These are phyloP conservation scores for Casuarina equisetifolia DNA, from an alignment of 306 rosid species.

Conservation along the genomic window DNA sequence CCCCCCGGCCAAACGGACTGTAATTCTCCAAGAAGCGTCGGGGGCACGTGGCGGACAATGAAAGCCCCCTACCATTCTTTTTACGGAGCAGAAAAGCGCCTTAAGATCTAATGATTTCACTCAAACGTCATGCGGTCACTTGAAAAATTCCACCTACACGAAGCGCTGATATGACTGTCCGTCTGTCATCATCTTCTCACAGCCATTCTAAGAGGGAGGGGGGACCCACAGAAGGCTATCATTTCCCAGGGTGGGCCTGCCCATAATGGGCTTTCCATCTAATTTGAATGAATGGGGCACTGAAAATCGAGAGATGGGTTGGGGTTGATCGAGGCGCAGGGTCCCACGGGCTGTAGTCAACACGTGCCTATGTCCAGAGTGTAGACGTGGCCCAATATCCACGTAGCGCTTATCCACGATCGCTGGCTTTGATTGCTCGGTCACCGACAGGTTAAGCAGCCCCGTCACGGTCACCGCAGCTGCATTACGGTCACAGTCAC, in stretches of 20 bases:
- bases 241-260: conserved; percentile 36
- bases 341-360: conserved; percentile 62
- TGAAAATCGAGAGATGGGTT: conserved; percentile 35
- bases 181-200: conserved; percentile 38
- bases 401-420: conserved; percentile 29
- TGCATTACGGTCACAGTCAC: conserved; percentile 5
- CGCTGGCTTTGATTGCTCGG: conserved; percentile 45
- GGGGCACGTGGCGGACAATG: neutral
- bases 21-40: neutral
- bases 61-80: neutral
- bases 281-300: conserved; percentile 46
- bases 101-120: conserved; percentile 1
- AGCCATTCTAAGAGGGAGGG: conserved; percentile 15
- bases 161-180: conserved; percentile 35
- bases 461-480: conserved; percentile 46
- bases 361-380: conserved; percentile 75
- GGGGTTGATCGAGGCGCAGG: conserved; percentile 22
- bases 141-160: conserved; percentile 23
- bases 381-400: conserved; percentile 55
- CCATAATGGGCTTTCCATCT: conserved; percentile 23
- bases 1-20: neutral
- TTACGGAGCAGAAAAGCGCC: neutral
- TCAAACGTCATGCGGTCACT: conserved; percentile 15
- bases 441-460: conserved; percentile 60
- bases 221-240: conserved; percentile 28